Conservation (phyloP, 306 rosid genomes). For the Mucuna pruriens region DNA sequence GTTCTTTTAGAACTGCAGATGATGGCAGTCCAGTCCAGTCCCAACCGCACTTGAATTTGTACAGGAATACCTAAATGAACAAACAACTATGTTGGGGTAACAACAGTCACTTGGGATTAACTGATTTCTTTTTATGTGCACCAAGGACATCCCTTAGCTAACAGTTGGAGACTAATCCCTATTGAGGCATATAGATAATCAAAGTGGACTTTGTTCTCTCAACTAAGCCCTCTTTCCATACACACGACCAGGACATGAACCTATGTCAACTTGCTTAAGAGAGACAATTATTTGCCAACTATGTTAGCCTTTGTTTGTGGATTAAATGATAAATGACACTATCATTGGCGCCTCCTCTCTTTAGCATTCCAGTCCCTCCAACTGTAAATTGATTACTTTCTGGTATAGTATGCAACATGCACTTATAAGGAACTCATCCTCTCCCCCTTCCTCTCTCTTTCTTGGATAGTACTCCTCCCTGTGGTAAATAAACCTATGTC, state of each 20-base stretch:
- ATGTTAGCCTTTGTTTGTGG: not conserved
- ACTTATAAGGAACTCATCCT: not conserved
- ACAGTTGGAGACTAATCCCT: not conserved
- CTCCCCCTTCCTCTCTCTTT: not conserved
- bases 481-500: conserved; percentile 1
- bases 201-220: not conserved
- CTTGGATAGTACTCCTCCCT: conserved; percentile 6
- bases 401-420: not conserved
- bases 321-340: conserved; percentile 10
- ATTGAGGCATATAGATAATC: not conserved
- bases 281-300: not conserved
- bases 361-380: not conserved
- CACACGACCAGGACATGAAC: not conserved
- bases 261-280: not conserved
- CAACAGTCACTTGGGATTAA: conserved; percentile 1
- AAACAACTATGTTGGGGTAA: not conserved
- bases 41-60: not conserved
- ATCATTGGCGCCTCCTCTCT: not conserved
- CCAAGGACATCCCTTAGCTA: not conserved
- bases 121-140: not conserved
- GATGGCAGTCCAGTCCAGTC: not conserved
- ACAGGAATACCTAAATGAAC: not conserved
- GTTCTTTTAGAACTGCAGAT: not conserved
- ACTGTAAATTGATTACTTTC: conserved; percentile 7
- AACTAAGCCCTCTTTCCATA: not conserved